Base-by-base conservation (phyloP, 441 rosid genomes). In the Viola pubescens region DNA sequence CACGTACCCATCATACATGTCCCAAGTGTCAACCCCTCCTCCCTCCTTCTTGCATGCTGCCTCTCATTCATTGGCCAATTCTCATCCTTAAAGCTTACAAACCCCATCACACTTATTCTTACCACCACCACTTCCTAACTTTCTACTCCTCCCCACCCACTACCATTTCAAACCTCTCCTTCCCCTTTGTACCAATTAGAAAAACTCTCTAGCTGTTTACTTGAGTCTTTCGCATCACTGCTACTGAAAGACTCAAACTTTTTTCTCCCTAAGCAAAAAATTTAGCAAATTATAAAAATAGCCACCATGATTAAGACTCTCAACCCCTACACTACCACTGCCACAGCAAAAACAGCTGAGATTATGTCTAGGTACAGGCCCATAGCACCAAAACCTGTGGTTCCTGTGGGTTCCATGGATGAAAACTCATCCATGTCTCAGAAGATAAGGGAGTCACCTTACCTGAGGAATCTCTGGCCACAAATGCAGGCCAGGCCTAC, bases 351-450 rank as follows among this genome's bases (percentile, higher is more conserved):
- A 67, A 89, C 97, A 0, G 96, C 94, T 37, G 97, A 92, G 77
- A 92, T 92, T 64, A 78, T 92, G 90, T 89, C 96, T 7, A 74
- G 88, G 73, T 92, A 87, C 63, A 75, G 96, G 59, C 98, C 97
- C 6, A 92, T 89, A 49, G 97, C 98, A 7, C 97, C 98, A 2
- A 92, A 74, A 68, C 97, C 97, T 0, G 90, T 79, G 62, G 56
- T 56, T 26, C 63, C 81, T 7, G 60, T 48, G 43, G 59, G 13
- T 47, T 55, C 75, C 52, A 14, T 19, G 12, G 77, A 56, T 56
- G 84, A 86, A 6, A 65, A 56, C 51, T 59, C 90, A 34, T 63
- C 75, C 56, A 71, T 77, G 82, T 79, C 88, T 60, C 76, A 77
- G 55, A 88, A 80, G 70, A 88, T 91, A 59, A 68, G 63, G 58